These are phyloP conservation scores for Drosera spatulata DNA, from an alignment of 179 eudicot genomes.

Conservation along the genomic window DNA sequence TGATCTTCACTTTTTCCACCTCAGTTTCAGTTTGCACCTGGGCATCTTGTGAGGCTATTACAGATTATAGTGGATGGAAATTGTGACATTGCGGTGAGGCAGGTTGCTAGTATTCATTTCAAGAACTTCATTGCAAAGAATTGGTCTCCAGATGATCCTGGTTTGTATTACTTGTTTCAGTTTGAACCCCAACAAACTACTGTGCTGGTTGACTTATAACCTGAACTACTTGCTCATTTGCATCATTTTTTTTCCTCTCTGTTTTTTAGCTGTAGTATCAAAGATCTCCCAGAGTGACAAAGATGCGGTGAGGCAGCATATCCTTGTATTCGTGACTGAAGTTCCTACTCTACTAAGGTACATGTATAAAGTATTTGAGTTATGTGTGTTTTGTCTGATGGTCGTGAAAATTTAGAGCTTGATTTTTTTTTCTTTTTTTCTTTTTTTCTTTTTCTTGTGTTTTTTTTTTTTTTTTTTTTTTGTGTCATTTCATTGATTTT, in stretches of 20 bases:
- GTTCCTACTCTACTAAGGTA: slow-evolving; percentile 89
- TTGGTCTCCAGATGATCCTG: slow-evolving; percentile 88
- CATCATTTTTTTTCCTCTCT: background rate
- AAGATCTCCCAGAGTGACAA: slow-evolving; percentile 70
- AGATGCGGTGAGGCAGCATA: slow-evolving; percentile 74
- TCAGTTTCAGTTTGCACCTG: slow-evolving; percentile 79
- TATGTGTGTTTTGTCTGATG: background rate
- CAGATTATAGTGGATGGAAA: slow-evolving; percentile 89
- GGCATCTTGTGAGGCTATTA: slow-evolving; percentile 86
- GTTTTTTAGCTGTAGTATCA: slow-evolving; percentile 56
- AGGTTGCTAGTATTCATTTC: slow-evolving; percentile 92
- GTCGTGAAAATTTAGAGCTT: background rate
- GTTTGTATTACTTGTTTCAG: slow-evolving; percentile 20
- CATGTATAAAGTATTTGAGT: background rate
- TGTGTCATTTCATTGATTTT: too few relatives aligned
- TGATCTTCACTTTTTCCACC: background rate
- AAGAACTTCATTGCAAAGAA: slow-evolving; percentile 89
- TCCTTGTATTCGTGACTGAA: slow-evolving; percentile 66
- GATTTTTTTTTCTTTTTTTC: too few relatives aligned
- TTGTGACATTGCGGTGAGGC: slow-evolving; percentile 79
- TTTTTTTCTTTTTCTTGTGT: too few relatives aligned
- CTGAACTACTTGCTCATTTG: background rate
- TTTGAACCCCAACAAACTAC: background rate
- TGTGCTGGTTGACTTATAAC: too few relatives aligned
- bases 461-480: too few relatives aligned